Evolutionary conservation across 805 yeast species (phyloP).

Genomic region (Scheffersomyces lignosus): DNA sequence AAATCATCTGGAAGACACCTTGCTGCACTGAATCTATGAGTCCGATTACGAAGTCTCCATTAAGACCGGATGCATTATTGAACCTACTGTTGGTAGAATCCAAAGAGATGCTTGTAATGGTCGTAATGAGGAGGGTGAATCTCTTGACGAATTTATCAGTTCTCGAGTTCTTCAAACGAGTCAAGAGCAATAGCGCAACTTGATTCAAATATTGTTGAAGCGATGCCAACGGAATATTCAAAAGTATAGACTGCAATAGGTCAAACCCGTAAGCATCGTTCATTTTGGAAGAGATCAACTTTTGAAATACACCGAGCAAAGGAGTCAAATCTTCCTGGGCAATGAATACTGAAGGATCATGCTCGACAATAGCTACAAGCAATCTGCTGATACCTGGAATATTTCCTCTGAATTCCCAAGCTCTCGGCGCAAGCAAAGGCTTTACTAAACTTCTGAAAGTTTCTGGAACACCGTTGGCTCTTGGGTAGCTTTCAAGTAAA

Average conservation of each 20-base stretch:
- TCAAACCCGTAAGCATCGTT: conserved; percentile 87
- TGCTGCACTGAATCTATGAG: conserved; percentile 75
- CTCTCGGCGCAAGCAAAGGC: conserved; percentile 84
- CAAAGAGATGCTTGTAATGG: conserved; percentile 2
- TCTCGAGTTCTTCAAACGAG: conserved; percentile 75
- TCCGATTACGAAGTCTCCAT: conserved; percentile 51
- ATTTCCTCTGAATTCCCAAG: conserved; percentile 93
- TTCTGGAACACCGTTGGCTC: conserved; percentile 53
- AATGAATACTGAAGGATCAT: conserved; percentile 42
- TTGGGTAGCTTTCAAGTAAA: conserved; percentile 63
- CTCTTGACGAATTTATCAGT: conserved; percentile 80
- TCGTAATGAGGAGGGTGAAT: conserved; percentile 62
- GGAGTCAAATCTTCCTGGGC: conserved; percentile 56
- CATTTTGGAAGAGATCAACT: conserved; percentile 78
- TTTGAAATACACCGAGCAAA: conserved; percentile 94
- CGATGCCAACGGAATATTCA: conserved; percentile 49
- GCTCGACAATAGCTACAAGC: conserved; percentile 62
- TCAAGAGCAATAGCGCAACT: conserved; percentile 72
- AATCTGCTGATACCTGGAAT: conserved; percentile 90
- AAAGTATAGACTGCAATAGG: conserved; percentile 66
- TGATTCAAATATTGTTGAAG: conserved; percentile 62
- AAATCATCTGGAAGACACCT: conserved; percentile 54
- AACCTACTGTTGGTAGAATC: background rate
- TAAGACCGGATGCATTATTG: conserved; percentile 14
- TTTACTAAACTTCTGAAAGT: conserved; percentile 65